Conservation (phyloP, 2,329 filamentous ascomycete genomes). For the Endocalyx cinctus region DNA sequence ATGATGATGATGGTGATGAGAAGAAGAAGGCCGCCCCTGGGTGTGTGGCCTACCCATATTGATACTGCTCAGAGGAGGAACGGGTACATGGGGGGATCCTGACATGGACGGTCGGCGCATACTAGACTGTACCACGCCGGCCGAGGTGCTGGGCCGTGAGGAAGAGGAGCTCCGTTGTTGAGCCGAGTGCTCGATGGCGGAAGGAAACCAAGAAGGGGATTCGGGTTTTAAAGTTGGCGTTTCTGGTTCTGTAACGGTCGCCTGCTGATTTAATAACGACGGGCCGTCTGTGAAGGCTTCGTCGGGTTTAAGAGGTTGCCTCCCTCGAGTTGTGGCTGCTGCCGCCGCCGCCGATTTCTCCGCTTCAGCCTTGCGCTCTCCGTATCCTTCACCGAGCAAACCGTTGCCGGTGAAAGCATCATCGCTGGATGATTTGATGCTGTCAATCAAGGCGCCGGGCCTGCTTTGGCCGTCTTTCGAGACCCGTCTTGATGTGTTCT, state of each 20-base stretch:
- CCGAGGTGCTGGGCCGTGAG: slow-evolving; percentile 17
- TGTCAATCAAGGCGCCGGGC: slow-evolving; percentile 23
- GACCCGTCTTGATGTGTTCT: slow-evolving; percentile 12
- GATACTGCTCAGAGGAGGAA: slow-evolving; percentile 9
- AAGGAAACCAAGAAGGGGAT: slow-evolving; percentile 34
- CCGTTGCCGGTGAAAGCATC: slow-evolving; percentile 47
- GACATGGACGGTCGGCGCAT: slow-evolving; percentile 15
- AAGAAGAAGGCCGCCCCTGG: no score
- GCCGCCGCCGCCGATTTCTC: slow-evolving; percentile 19
- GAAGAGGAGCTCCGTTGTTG: slow-evolving; percentile 15
- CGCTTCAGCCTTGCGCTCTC: slow-evolving; percentile 37
- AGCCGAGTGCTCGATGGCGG: slow-evolving; percentile 27
- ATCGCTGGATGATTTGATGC: slow-evolving; percentile 23
- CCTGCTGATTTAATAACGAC: slow-evolving; percentile 46
- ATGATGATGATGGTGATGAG: not conserved
- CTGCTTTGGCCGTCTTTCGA: slow-evolving; percentile 12
- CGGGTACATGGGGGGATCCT: slow-evolving; percentile 12
- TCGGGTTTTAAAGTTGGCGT: slow-evolving; percentile 17
- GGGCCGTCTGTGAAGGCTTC: slow-evolving; percentile 52
- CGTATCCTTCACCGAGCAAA: slow-evolving; percentile 46
- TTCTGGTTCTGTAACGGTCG: slow-evolving; percentile 21
- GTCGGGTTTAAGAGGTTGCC: slow-evolving; percentile 23
- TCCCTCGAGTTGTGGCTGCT: no score
- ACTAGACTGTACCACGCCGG: slow-evolving; percentile 9
- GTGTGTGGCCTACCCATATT: no score